Evolutionary conservation across 2,329 filamentous ascomycete genomes (phyloP), one percentile per base, ranked within the genome.

Genomic region (Periconia sp.): DNA sequence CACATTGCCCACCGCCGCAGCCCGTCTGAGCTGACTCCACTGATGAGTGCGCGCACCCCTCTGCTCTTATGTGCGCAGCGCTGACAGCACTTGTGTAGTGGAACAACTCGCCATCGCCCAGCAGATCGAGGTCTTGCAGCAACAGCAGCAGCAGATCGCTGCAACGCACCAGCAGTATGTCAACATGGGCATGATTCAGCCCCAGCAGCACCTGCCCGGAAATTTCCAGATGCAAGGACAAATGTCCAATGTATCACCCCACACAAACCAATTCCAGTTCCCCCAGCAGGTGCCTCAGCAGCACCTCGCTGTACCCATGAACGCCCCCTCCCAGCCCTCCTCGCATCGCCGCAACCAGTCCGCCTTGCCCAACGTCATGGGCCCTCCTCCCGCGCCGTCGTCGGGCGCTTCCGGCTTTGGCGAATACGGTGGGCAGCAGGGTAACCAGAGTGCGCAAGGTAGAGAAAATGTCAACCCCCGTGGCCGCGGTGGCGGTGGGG

Each of bases 311-410:
- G 80, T 89, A 24, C 80, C 83, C 42, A 84, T 92, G 83, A 87
- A 85, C 60, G 78, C 87, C 51, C 87, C 89, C 30, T 85, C 82
- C 50, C 90, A 94, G 70, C 86, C 88, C 53, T 78, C 86, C 59
- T 86, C 90, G 72, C 94, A 99, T 81, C 91, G 94, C 72, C 91
- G 94, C 77, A 97, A 97, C 79, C 92, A 96, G 75, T 97, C 94
- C 69, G 92, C 92, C 67, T 81, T 97, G 57, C 92, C 94, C 36
- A 94, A 90, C 63, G 90, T 96, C 50, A 88, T 95, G 84, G 90
- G 89, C 17, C 88, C 92, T 46, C 91, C 91, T 13, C 92, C 94
- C 43, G 94, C 94, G 50, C 95, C 94, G 13, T 95, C 94, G 17
- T 91, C 92, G 24, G 86, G 86, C 53, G 85, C 92, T 38, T 88